phyloP scores from a whole-genome alignment of 1,284 basidiomycete species.

The Rhodotorula sp. region DNA sequence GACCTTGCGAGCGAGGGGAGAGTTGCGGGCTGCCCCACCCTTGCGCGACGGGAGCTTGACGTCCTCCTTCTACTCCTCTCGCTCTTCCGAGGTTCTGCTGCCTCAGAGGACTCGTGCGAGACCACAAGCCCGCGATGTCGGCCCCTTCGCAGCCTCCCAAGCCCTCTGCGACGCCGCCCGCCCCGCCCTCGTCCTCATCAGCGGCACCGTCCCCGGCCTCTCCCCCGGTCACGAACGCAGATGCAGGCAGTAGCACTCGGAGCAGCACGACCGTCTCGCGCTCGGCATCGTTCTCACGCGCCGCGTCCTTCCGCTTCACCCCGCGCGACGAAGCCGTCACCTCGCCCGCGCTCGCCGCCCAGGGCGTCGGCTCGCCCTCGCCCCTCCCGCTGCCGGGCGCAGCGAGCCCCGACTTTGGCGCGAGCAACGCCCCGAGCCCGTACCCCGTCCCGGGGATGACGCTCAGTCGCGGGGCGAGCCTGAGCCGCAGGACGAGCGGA shows the following conservation, averaged over 20 bases:
- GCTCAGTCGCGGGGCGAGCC: not conserved
- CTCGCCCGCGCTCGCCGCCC: not conserved
- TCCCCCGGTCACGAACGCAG: not conserved
- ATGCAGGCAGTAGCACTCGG: not conserved
- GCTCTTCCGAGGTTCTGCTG: no score
- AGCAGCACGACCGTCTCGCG: constrained; percentile 13
- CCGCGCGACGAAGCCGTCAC: constrained; percentile 12
- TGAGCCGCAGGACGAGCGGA: not conserved
- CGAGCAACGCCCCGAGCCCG: not conserved
- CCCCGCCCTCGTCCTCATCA: not conserved
- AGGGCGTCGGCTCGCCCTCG: not conserved
- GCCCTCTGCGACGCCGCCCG: no score
- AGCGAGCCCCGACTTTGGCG: not conserved
- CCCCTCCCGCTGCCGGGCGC: not conserved
- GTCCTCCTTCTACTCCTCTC: no score
- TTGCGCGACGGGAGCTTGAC: no score
- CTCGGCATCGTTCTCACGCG: constrained; percentile 30
- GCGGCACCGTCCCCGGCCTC: not conserved
- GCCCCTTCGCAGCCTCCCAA: no score
- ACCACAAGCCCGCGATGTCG: no score
- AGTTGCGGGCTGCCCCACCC: no score
- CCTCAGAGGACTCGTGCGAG: no score
- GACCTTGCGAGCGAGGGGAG: no score
- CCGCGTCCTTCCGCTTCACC: constrained; percentile 33
- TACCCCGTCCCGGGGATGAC: not conserved